These are phyloP conservation scores for Cordyceps cateniannulata DNA, from an alignment of 2,329 filamentous ascomycete genomes.

Conservation along the genomic window DNA sequence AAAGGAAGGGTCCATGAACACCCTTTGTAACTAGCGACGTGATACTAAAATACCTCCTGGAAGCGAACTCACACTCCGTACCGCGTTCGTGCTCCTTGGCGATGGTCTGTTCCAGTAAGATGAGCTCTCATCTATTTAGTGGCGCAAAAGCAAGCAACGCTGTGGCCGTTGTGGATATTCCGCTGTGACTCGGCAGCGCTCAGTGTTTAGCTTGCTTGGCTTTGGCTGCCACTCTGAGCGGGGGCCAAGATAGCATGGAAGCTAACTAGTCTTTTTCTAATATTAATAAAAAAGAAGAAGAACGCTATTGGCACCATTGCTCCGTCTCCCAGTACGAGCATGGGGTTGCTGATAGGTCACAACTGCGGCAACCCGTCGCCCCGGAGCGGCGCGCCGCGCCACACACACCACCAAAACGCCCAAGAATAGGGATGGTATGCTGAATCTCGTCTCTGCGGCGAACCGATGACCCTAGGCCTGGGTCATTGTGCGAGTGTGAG, in stretches of 20 bases:
- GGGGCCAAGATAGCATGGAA: background rate
- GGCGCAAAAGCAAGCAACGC: background rate
- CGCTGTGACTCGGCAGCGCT: background rate
- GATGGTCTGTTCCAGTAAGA: background rate
- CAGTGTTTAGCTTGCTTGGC: background rate
- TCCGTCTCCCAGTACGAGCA: too few relatives aligned
- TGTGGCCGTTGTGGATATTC: background rate
- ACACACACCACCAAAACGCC: background rate
- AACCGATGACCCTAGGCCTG: background rate
- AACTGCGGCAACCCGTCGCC: background rate
- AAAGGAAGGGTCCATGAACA: too few relatives aligned
- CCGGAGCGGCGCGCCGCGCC: background rate
- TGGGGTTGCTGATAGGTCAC: background rate
- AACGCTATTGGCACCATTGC: too few relatives aligned
- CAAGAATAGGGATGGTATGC: background rate
- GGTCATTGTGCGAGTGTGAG: background rate
- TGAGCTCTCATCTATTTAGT: conserved; percentile 1
- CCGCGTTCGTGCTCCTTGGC: background rate
- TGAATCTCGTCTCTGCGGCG: background rate
- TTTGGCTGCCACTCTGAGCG: background rate
- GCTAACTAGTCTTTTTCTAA: background rate
- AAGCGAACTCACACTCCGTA: background rate
- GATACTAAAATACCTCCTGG: background rate
- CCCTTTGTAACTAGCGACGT: background rate
- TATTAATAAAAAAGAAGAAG: background rate